phyloP scores from a whole-genome alignment of 352 stramenopile species.

The Aphanomyces stellatus region DNA sequence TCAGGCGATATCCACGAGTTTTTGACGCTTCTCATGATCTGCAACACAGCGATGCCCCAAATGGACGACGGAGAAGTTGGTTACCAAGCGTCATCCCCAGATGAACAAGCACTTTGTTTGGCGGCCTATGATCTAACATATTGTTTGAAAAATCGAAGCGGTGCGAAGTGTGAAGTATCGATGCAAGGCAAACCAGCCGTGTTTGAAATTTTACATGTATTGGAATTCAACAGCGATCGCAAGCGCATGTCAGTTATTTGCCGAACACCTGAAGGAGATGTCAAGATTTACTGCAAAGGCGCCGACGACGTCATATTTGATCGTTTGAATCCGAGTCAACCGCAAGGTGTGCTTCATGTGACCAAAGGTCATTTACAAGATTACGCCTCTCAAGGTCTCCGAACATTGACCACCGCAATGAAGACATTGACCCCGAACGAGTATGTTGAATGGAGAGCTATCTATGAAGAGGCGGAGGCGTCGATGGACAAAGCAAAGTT shows the following conservation, averaged over 20 bases:
- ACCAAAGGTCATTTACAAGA: slow-evolving; percentile 74
- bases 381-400: slow-evolving; percentile 65
- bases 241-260: slow-evolving; percentile 99
- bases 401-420: slow-evolving; percentile 66
- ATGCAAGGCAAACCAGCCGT: slow-evolving; percentile 59
- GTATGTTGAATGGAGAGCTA: slow-evolving; percentile 56
- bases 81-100: slow-evolving; percentile 78
- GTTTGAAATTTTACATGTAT: slow-evolving; percentile 93
- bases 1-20: slow-evolving; percentile 83
- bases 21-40: slow-evolving; percentile 72
- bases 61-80: slow-evolving; percentile 56
- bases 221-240: slow-evolving; percentile 97
- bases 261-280: slow-evolving; percentile 45
- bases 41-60: slow-evolving; percentile 82
- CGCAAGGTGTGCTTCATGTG: slow-evolving; percentile 68
- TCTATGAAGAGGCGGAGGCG: slow-evolving; percentile 31
- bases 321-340: slow-evolving; percentile 46
- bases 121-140: slow-evolving; percentile 69
- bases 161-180: slow-evolving; percentile 52
- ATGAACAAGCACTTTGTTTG: slow-evolving; percentile 71
- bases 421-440: slow-evolving; percentile 53
- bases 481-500: slow-evolving; percentile 74
- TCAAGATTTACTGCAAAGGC: slow-evolving; percentile 78
- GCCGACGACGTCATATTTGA: slow-evolving; percentile 78
- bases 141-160: slow-evolving; percentile 52